Evolutionary conservation across 2,329 filamentous ascomycete species (phyloP).

Genomic region (Whalleya microplaca): DNA sequence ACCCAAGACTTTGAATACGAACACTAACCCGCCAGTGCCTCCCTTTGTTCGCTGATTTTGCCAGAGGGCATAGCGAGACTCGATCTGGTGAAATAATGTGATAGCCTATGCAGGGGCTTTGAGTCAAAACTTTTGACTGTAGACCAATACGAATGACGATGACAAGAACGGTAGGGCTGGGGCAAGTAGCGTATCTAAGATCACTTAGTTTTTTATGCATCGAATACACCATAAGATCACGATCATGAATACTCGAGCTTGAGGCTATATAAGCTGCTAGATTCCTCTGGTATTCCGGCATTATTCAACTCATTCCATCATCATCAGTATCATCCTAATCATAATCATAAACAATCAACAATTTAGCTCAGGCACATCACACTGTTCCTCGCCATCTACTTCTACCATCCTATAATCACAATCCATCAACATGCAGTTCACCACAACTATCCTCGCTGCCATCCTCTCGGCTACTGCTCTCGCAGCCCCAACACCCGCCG

Average conservation of each 20-base stretch:
- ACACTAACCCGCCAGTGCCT: not conserved
- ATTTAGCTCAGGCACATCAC: no score
- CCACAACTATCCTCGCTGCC: constrained; percentile 31
- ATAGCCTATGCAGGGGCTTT: not conserved
- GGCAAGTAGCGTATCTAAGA: not conserved
- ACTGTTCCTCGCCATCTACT: not conserved
- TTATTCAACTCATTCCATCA: not conserved
- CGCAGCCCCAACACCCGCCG: constrained; percentile 30
- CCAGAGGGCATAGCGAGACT: not conserved
- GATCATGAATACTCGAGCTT: not conserved
- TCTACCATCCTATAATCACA: constrained; percentile 3
- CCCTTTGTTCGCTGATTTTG: not conserved
- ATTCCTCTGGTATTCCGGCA: not conserved
- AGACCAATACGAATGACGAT: not conserved
- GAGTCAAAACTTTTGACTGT: no score
- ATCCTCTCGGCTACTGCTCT: constrained; percentile 32
- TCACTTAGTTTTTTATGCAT: not conserved
- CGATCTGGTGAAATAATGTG: not conserved
- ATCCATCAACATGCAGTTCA: constrained; percentile 42
- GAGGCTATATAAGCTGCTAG: not conserved
- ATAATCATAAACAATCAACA: constrained; percentile 1
- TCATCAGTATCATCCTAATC: not conserved
- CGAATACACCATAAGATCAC: not conserved
- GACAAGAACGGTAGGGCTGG: not conserved
- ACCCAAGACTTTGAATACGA: not conserved